Conservation (phyloP, 2,329 filamentous ascomycete species). For the Clarireedia paspali region DNA sequence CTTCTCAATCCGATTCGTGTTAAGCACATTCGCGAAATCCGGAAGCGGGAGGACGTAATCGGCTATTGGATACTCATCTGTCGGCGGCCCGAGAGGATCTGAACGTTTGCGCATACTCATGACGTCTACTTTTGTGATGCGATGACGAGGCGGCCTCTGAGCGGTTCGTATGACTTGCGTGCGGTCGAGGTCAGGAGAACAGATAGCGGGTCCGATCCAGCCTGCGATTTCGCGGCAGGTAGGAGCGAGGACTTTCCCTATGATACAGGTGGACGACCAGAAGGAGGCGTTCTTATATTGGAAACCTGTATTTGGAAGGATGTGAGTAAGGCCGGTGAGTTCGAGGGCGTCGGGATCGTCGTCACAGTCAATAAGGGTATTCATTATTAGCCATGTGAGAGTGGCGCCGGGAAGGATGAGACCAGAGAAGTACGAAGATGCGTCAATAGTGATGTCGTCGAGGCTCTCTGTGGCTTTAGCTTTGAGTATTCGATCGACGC, state of each 20-base stretch:
- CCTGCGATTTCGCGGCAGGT: constrained; percentile 64
- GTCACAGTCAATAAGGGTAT: constrained; percentile 68
- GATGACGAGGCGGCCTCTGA: constrained; percentile 49
- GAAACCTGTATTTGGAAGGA: constrained; percentile 63
- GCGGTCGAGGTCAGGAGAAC: constrained; percentile 57
- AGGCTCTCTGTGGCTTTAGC: constrained; percentile 43
- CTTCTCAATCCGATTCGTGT: constrained; percentile 63
- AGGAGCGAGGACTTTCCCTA: constrained; percentile 67
- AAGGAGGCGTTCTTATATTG: constrained; percentile 74
- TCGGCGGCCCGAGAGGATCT: constrained; percentile 55
- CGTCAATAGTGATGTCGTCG: constrained; percentile 57
- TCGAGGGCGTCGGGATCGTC: constrained; percentile 58
- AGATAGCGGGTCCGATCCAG: constrained; percentile 67
- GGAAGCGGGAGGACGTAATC: constrained; percentile 59
- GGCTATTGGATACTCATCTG: constrained; percentile 52
- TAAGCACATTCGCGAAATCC: constrained; percentile 42
- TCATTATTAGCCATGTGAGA: constrained; percentile 71
- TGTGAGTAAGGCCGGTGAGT: constrained; percentile 59
- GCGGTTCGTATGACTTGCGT: constrained; percentile 65
- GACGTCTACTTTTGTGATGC: constrained; percentile 51
- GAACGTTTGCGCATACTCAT: constrained; percentile 59
- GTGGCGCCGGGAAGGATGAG: constrained; percentile 63
- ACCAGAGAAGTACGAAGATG: constrained; percentile 71
- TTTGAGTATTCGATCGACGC: constrained; percentile 54
- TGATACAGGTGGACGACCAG: constrained; percentile 64